These are phyloP conservation scores for Glutinoglossum americanum DNA, from an alignment of 495 filamentous ascomycete species.

Conservation along the genomic window DNA sequence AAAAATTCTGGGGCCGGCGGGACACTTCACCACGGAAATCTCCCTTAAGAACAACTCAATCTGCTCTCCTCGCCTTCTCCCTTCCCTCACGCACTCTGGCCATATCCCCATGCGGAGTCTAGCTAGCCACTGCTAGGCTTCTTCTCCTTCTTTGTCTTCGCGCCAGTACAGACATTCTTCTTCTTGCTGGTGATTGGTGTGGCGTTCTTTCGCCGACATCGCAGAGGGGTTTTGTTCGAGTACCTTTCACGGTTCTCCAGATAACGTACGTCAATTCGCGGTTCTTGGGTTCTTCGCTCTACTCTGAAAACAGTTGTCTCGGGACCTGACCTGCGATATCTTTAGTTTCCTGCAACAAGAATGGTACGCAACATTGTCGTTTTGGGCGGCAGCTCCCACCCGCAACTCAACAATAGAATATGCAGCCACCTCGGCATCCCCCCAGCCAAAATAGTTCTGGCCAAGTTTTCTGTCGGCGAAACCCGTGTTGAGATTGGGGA, in stretches of 20 bases:
- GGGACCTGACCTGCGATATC: not conserved
- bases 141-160: not conserved
- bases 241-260: not conserved
- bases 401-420: constrained; percentile 61
- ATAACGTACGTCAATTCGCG: not conserved
- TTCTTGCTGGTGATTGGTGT: not conserved
- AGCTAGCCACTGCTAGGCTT: not conserved
- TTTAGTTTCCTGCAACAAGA: constrained; percentile 7
- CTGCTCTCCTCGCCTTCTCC: not conserved
- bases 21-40: not conserved
- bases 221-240: not conserved
- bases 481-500: constrained; percentile 89
- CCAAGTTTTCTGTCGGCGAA: constrained; percentile 86
- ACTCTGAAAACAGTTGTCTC: not conserved
- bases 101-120: not conserved
- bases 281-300: not conserved
- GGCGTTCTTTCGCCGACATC: too few species aligned
- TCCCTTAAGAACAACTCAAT: not conserved
- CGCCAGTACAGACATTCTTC: not conserved
- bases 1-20: not conserved
- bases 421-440: constrained; percentile 75
- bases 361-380: constrained; percentile 97
- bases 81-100: not conserved
- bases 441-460: constrained; percentile 56
- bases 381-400: constrained; percentile 83